Evolutionary conservation across 306 rosid species (phyloP), one percentile per base, ranked within the genome.

Genomic region (Potentilla sterilis): DNA sequence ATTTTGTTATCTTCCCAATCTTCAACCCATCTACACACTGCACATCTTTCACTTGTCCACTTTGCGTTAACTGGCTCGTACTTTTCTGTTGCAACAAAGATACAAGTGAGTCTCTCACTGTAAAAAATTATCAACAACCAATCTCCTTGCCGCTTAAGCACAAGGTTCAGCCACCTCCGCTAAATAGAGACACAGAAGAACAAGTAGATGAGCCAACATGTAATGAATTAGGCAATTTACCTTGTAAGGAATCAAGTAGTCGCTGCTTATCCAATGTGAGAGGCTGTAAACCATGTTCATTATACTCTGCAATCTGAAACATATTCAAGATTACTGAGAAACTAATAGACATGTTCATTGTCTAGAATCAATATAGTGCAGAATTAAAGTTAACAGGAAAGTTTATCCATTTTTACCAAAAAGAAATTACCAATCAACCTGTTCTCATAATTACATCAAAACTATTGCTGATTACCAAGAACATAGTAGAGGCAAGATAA

Each of bases 41-140:
- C 99, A 82, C 99, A 95, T 84, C 97, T 86, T 88, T 95, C 99
- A 9, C 93, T 90, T 7, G 99, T 95, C 97, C 98, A 93, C 85
- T 91, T 93, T 80, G 86, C 92, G 83, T 59, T 77, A 67, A 89
- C 85, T 21, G 99, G 99, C 84, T 92, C 97, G 73, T 92, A 95
- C 79, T 81, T 89, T 77, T 86, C 98, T 90, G 97, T 72, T 69
- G 77, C 69, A 86, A 63, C 63, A 76, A 81, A 83, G 58, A 80
- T 52, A 76, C 43, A 70, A 52, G 48, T 35, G 35, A 74, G 80
- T 75, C 16, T 61, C 67, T 72, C 32, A 24, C 62, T 19, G 28
- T 63, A 73, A 72, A 67, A 70, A 78, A 70, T 70, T 69, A 61
- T 81, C 68, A 49, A 72, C 69, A 24, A 72, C 73, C 66, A 76